Conservation (phyloP, 441 rosid genomes). For the Syzygium malaccense region DNA sequence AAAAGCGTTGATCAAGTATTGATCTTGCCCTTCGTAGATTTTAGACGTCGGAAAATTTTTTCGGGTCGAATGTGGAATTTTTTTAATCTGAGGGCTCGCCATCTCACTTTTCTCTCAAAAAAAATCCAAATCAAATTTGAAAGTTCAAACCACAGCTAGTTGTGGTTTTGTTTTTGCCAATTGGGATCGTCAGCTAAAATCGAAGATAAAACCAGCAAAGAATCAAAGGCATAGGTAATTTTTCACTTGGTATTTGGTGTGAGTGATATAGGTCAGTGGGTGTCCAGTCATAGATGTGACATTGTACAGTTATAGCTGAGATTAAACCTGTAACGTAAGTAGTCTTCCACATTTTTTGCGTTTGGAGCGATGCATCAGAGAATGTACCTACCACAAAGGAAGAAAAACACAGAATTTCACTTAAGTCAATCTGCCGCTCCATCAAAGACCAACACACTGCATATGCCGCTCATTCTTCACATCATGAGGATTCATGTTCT, state of each 20-base stretch:
- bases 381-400: not conserved
- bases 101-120: fast-evolving
- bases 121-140: not conserved
- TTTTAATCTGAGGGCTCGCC: not conserved
- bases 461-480: not conserved
- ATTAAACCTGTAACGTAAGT: not conserved
- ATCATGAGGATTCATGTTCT: not conserved
- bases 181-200: not conserved
- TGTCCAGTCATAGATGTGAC: not conserved
- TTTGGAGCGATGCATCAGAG: not conserved
- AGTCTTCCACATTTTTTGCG: not conserved
- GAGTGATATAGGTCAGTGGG: not conserved
- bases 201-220: not conserved
- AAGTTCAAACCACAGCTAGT: not conserved
- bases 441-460: not conserved
- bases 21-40: not conserved
- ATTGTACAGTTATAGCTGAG: not conserved
- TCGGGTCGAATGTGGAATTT: not conserved
- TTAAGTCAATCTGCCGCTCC: too few relatives aligned
- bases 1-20: not conserved
- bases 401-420: not conserved
- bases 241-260: not conserved
- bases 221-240: too few relatives aligned
- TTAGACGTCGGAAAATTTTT: not conserved
- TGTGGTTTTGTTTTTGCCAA: too few relatives aligned